Evolutionary conservation across 2,329 filamentous ascomycete genomes (phyloP), one percentile per base, ranked within the genome.

Genomic region (Cyphellophora europaea): DNA sequence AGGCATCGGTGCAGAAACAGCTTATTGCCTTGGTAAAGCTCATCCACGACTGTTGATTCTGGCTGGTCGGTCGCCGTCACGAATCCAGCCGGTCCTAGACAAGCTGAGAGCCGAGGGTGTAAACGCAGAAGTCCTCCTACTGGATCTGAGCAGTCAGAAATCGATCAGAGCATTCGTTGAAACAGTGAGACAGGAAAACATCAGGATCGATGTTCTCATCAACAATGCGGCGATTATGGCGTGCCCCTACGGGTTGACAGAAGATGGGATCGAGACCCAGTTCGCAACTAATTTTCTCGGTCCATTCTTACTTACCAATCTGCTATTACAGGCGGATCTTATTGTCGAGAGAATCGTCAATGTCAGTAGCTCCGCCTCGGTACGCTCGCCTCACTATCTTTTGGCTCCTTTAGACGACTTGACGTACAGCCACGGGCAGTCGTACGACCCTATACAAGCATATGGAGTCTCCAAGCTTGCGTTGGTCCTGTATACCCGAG

Each of bases 391-490:
- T 16, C 33, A 34, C 3, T 32, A 41, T 6, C 34, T 61, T 27
- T 49, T 53, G 11, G 55, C 54, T 34, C 46, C 45, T 32, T 19
- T 44, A 21, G 25, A 37, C 12, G 56, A 61, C 36, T 48, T 53
- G 41, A 57, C 51, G 25, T 58, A 56, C 37, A 45, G 50, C 4
- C 54, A 41, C 6, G 43, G 41, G 28, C 38, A 36, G 19, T 41
- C 49, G 1, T 65, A 63, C 46, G 48, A 43, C 17, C 50, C 47
- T 16, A 63, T 59, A 45, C 42, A 42, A 5, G 56, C 57, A 2
- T 69, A 70, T 47, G 62, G 58, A 4, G 60, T 67, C 34, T 52
- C 54, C 25, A 70, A 71, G 53, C 62, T 61, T 2, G 66, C 65
- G 12, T 64, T 65, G 34, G 58, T 69, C 32, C 47, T 70, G 18